Conservation (phyloP, 1,284 basidiomycete genomes). For the Sporisorium graminicola region DNA sequence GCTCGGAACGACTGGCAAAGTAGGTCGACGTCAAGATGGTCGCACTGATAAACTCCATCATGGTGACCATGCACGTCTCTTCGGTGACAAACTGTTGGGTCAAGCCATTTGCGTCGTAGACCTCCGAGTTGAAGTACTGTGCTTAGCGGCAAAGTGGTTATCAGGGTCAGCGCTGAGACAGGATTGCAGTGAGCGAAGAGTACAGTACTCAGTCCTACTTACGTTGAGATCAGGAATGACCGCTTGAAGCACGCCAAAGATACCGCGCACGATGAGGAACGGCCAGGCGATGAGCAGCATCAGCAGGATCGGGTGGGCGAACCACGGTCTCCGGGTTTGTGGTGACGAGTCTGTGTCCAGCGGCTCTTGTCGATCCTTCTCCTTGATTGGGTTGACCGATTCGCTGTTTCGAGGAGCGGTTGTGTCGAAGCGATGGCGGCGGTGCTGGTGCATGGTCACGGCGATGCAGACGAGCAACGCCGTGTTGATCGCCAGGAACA, state of each 20-base stretch:
- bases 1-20: constrained; percentile 13
- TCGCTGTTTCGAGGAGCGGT: background rate
- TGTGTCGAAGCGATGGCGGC: constrained; percentile 3
- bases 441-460: constrained; percentile 26
- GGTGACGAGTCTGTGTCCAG: background rate
- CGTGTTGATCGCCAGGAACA: constrained; percentile 33
- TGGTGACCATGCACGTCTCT: constrained; percentile 40
- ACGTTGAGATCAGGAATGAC: constrained; percentile 33
- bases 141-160: background rate
- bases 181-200: background rate
- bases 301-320: constrained; percentile 30
- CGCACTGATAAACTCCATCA: constrained; percentile 47
- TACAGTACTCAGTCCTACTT: constrained; percentile 11
- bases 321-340: constrained; percentile 17
- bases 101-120: constrained; percentile 25
- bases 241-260: constrained; percentile 42
- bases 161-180: background rate
- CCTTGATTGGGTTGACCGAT: background rate
- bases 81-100: constrained; percentile 24
- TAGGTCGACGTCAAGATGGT: constrained; percentile 34
- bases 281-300: constrained; percentile 47
- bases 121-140: constrained; percentile 41
- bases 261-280: constrained; percentile 39
- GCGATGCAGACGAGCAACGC: constrained; percentile 21
- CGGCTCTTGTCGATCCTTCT: background rate